Evolutionary conservation across 495 filamentous ascomycete species (phyloP).

Genomic region (Mytilinidion resinicola): DNA sequence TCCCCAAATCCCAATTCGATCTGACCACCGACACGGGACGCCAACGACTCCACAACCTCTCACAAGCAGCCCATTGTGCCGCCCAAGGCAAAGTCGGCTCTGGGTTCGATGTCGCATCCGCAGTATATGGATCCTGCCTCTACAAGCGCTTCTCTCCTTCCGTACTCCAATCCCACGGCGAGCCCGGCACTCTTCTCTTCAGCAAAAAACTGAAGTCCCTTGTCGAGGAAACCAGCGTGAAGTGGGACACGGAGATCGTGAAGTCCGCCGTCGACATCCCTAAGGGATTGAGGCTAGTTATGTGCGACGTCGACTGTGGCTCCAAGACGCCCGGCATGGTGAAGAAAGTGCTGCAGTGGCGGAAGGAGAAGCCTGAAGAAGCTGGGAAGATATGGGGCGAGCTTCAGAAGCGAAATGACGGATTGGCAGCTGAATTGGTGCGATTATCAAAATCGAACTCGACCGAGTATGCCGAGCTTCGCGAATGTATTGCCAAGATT

Average conservation of each 20-base stretch:
- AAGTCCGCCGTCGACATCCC: conserved; percentile 61
- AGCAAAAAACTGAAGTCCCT: conserved; percentile 53
- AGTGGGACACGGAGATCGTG: conserved; percentile 72
- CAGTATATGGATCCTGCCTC: conserved; percentile 81
- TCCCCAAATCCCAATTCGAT: conserved; percentile 54
- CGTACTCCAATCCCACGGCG: conserved; percentile 59
- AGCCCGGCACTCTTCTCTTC: conserved; percentile 59
- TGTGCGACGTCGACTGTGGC: conserved; percentile 95
- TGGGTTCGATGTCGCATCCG: conserved; percentile 93
- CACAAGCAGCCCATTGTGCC: conserved; percentile 88
- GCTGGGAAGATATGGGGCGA: conserved; percentile 64
- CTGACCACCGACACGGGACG: conserved; percentile 25
- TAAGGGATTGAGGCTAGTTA: conserved; percentile 62
- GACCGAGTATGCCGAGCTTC: conserved; percentile 25
- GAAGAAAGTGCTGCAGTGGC: conserved; percentile 80
- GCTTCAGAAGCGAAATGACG: conserved; percentile 69
- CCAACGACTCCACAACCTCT: conserved; percentile 73
- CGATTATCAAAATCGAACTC: conserved; percentile 29
- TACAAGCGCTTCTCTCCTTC: conserved; percentile 87
- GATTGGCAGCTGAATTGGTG: conserved; percentile 56
- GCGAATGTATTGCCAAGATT: conserved; percentile 45
- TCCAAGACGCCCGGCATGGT: conserved; percentile 94
- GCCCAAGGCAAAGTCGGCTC: conserved; percentile 95
- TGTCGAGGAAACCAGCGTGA: conserved; percentile 49
- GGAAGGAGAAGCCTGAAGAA: conserved; percentile 57